phyloP scores from a whole-genome alignment of 2,329 filamentous ascomycete species.

The Xylaria sp. region DNA sequence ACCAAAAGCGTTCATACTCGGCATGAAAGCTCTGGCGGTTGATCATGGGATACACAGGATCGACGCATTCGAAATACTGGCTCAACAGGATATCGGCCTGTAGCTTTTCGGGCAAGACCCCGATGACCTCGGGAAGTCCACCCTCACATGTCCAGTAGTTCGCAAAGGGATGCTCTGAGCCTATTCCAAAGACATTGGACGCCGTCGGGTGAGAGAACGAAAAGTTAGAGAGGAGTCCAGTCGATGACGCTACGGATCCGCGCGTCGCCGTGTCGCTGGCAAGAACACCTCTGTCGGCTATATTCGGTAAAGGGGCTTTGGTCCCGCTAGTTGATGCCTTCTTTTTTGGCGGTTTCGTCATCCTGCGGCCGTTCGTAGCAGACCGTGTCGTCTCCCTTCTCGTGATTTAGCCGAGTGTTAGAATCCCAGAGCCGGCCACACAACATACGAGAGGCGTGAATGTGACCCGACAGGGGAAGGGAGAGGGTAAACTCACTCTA shows the following conservation, averaged over 20 bases:
- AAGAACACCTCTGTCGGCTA: slow-evolving; percentile 49
- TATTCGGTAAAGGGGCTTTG: slow-evolving; percentile 46
- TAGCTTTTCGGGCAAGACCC: slow-evolving; percentile 67
- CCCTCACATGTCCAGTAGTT: slow-evolving; percentile 82
- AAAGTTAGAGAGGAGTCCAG: slow-evolving; percentile 63
- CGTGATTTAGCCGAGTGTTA: slow-evolving; percentile 8
- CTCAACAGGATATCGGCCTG: slow-evolving; percentile 66
- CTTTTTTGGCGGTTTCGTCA: slow-evolving; percentile 78
- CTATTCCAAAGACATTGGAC: slow-evolving; percentile 76
- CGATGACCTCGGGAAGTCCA: slow-evolving; percentile 68
- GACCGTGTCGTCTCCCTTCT: slow-evolving; percentile 53
- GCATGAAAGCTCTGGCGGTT: slow-evolving; percentile 69
- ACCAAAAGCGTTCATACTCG: slow-evolving; percentile 76
- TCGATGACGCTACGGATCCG: slow-evolving; percentile 51
- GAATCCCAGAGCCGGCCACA: slow-evolving; percentile 7
- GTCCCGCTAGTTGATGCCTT: slow-evolving; percentile 37
- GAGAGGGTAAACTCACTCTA: slow-evolving; percentile 53
- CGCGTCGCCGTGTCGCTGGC: slow-evolving; percentile 43
- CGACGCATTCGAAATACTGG: slow-evolving; percentile 65
- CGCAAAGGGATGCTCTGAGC: slow-evolving; percentile 71
- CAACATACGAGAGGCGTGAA: not conserved
- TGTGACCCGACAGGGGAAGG: not conserved
- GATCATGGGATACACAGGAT: slow-evolving; percentile 77
- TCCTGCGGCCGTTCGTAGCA: slow-evolving; percentile 75
- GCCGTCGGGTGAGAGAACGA: slow-evolving; percentile 65